Conservation (phyloP, 176 grass and related monocot species). For the Triticum monococcum region DNA sequence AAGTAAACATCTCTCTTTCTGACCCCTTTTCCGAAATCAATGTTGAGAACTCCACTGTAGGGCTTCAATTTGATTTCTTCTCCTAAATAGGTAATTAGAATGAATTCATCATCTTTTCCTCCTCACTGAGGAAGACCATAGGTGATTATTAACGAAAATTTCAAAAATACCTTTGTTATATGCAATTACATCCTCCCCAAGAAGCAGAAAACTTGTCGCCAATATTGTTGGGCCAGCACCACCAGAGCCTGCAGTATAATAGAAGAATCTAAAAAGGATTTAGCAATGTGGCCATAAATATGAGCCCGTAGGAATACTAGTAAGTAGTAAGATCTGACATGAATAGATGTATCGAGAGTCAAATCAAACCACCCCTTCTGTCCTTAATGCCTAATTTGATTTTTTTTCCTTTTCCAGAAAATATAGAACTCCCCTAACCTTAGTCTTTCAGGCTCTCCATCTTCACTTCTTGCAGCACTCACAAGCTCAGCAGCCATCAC, state of each 20-base stretch:
- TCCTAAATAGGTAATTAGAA: conserved; percentile 52
- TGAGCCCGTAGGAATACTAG: not conserved
- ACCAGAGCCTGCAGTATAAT: conserved; percentile 94
- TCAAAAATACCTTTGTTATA: conserved; percentile 76
- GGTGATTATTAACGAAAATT: not conserved
- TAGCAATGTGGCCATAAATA: conserved; percentile 36
- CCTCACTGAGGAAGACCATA: not conserved
- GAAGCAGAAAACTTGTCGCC: conserved; percentile 85
- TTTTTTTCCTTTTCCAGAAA: conserved; percentile 1
- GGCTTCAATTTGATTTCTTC: conserved; percentile 86
- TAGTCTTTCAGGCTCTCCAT: conserved; percentile 77
- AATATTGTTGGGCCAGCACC: conserved; percentile 91
- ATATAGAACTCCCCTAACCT: conserved; percentile 65
- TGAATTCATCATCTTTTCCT: not conserved
- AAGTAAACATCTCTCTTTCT: conserved; percentile 89
- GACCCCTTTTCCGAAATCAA: conserved; percentile 94
- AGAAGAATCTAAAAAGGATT: conserved; percentile 89
- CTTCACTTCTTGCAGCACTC: conserved; percentile 50
- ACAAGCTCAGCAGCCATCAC: conserved; percentile 93
- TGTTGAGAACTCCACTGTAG: conserved; percentile 78
- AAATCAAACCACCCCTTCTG: not conserved
- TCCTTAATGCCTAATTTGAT: not conserved
- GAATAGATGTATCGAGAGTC: not conserved
- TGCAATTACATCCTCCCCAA: conserved; percentile 94
- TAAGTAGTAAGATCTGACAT: not conserved